Evolutionary conservation across 2,329 filamentous ascomycete genomes (phyloP).

Genomic region (Fusarium papillatum): DNA sequence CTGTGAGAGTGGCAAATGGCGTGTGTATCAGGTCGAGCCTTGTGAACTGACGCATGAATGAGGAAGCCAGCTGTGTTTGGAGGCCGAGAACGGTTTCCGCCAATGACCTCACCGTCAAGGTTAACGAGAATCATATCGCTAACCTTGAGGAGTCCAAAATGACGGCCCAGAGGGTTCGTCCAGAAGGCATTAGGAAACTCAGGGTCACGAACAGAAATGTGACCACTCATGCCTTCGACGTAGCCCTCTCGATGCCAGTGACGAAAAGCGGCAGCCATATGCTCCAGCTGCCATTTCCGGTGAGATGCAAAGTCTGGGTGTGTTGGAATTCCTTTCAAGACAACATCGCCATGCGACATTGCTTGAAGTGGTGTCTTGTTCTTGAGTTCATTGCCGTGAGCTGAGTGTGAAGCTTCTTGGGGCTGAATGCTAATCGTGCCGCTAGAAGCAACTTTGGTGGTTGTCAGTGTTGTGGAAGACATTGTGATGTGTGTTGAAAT

Average conservation of each 20-base stretch:
- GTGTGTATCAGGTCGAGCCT: slow-evolving; percentile 73
- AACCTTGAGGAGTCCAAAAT: slow-evolving; percentile 76
- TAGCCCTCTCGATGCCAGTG: slow-evolving; percentile 76
- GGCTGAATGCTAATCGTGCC: slow-evolving; percentile 24
- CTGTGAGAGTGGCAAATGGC: slow-evolving; percentile 79
- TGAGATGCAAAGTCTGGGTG: slow-evolving; percentile 41
- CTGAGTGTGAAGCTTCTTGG: slow-evolving; percentile 27
- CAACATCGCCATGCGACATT: slow-evolving; percentile 44
- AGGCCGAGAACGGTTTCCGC: slow-evolving; percentile 70
- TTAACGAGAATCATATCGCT: slow-evolving; percentile 79
- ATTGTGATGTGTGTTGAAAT: background rate
- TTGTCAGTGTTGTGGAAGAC: slow-evolving; percentile 17
- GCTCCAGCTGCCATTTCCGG: slow-evolving; percentile 60
- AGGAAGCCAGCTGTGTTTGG: slow-evolving; percentile 78
- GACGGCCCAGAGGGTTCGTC: slow-evolving; percentile 75
- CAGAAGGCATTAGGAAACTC: slow-evolving; percentile 73
- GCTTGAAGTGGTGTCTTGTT: slow-evolving; percentile 42
- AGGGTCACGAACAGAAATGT: slow-evolving; percentile 76
- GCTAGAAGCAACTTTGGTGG: background rate
- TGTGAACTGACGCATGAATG: slow-evolving; percentile 76
- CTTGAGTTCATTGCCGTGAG: slow-evolving; percentile 39
- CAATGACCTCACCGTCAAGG: slow-evolving; percentile 70
- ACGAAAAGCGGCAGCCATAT: slow-evolving; percentile 77
- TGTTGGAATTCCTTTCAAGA: slow-evolving; percentile 41
- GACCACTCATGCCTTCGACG: slow-evolving; percentile 77